phyloP scores from a whole-genome alignment of 345 rosid species.

The Ailanthus altissimus region DNA sequence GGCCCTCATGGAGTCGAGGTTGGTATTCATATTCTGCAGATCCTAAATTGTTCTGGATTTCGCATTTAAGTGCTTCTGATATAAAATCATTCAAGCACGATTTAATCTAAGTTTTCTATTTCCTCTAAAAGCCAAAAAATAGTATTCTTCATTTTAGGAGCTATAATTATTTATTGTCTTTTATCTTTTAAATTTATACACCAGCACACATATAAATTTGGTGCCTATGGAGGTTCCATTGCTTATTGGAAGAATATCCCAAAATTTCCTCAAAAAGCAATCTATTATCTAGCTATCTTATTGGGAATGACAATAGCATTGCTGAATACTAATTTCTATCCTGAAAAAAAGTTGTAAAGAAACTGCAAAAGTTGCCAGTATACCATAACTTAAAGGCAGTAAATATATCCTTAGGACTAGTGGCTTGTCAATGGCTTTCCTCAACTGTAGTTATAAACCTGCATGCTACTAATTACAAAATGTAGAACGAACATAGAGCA shows the following conservation, averaged over 20 bases:
- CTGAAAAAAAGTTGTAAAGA: not conserved
- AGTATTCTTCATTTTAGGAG: not conserved
- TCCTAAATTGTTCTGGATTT: not conserved
- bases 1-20: conserved; percentile 91
- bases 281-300: not conserved
- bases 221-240: not conserved
- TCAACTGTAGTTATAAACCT: not conserved
- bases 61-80: not conserved
- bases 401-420: not conserved
- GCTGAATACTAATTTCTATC: not conserved
- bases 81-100: not conserved
- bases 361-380: not conserved
- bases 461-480: not conserved
- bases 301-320: not conserved
- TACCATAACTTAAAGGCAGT: not conserved
- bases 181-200: not conserved
- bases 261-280: not conserved
- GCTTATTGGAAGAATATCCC: not conserved
- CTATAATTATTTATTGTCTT: not conserved
- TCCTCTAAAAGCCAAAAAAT: not conserved
- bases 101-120: not conserved
- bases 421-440: not conserved
- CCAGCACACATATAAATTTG: not conserved
- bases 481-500: not conserved
- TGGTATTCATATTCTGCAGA: conserved; percentile 18